Conservation (phyloP, 2,329 filamentous ascomycete species). For the Aspergillus alliaceus region DNA sequence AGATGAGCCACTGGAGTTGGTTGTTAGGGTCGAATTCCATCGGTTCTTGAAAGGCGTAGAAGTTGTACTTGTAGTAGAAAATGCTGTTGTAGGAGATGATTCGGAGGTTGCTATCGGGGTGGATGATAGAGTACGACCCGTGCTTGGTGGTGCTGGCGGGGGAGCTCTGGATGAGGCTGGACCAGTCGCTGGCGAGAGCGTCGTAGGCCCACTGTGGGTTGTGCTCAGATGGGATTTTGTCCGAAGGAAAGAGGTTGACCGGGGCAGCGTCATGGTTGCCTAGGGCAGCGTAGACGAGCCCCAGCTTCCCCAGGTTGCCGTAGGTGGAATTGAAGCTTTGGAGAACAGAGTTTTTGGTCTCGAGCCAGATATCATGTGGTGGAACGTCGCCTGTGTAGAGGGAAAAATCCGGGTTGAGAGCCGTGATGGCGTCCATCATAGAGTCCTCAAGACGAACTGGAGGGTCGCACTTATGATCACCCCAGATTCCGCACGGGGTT, state of each 20-base stretch:
- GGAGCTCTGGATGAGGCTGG: slow-evolving; percentile 41
- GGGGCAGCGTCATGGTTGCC: slow-evolving; percentile 61
- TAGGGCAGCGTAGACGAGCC: slow-evolving; percentile 53
- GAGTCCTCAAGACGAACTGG: slow-evolving; percentile 55
- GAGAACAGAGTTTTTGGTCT: slow-evolving; percentile 33
- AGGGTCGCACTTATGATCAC: slow-evolving; percentile 55
- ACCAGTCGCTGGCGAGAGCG: slow-evolving; percentile 49
- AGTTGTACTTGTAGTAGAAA: slow-evolving; percentile 60
- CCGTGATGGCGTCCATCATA: slow-evolving; percentile 46
- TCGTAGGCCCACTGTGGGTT: slow-evolving; percentile 56
- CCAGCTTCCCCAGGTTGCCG: slow-evolving; percentile 45
- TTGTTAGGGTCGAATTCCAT: slow-evolving; percentile 54
- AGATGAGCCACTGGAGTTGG: slow-evolving; percentile 56
- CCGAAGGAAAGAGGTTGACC: slow-evolving; percentile 52
- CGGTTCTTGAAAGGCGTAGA: slow-evolving; percentile 53
- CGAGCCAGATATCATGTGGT: slow-evolving; percentile 49
- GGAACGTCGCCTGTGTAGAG: slow-evolving; percentile 63
- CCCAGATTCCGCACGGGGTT: slow-evolving; percentile 53
- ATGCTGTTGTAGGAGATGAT: slow-evolving; percentile 63
- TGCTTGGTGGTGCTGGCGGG: background rate
- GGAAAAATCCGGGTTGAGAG: slow-evolving; percentile 52
- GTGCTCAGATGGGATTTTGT: slow-evolving; percentile 35
- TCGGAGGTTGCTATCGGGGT: slow-evolving; percentile 48
- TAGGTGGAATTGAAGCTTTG: slow-evolving; percentile 49
- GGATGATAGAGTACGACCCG: slow-evolving; percentile 34